A percentile compares a stretch with the other conserved stretches of the same genome.
Conservation (phyloP, 768 basidiomycete species). For the Dacryopinax primogenitus region DNA sequence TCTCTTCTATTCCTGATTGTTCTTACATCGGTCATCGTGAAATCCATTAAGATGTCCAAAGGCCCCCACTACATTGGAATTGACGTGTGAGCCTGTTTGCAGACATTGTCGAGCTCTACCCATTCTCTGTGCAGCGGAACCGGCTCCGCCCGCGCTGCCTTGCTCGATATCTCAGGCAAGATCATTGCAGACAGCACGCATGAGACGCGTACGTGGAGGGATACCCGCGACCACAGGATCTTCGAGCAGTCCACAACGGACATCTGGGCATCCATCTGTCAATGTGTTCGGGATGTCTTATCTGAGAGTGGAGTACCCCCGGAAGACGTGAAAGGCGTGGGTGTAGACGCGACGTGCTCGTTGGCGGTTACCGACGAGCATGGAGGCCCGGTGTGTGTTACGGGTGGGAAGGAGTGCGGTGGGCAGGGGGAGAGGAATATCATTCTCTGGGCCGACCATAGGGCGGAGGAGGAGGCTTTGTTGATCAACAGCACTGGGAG, state of each 20-base stretch:
- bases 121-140: slow-evolving; percentile 51
- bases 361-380: slow-evolving; percentile 68
- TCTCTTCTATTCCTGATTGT: neutral
- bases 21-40: neutral
- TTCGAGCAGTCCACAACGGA: slow-evolving; percentile 91
- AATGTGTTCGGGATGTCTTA: slow-evolving; percentile 51
- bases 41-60: neutral
- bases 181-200: slow-evolving; percentile 69
- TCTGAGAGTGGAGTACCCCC: slow-evolving; percentile 36
- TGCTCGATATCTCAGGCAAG: slow-evolving; percentile 55
- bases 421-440: slow-evolving; percentile 65
- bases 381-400: slow-evolving; percentile 64
- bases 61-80: slow-evolving; percentile 33
- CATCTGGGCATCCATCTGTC: slow-evolving; percentile 66
- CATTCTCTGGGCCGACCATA: slow-evolving; percentile 93
- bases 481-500: slow-evolving; percentile 76
- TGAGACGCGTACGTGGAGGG: slow-evolving; percentile 75
- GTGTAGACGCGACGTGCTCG: slow-evolving; percentile 95
- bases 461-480: slow-evolving; percentile 84
- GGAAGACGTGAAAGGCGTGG: slow-evolving; percentile 63
- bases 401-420: slow-evolving; percentile 52
- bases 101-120: neutral
- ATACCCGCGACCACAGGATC: slow-evolving; percentile 72
- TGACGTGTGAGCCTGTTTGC: slow-evolving; percentile 31
- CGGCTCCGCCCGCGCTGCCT: slow-evolving; percentile 78